Evolutionary conservation across 2,329 filamentous ascomycete genomes (phyloP).

Genomic region (Sporothrix brunneoviolacea): DNA sequence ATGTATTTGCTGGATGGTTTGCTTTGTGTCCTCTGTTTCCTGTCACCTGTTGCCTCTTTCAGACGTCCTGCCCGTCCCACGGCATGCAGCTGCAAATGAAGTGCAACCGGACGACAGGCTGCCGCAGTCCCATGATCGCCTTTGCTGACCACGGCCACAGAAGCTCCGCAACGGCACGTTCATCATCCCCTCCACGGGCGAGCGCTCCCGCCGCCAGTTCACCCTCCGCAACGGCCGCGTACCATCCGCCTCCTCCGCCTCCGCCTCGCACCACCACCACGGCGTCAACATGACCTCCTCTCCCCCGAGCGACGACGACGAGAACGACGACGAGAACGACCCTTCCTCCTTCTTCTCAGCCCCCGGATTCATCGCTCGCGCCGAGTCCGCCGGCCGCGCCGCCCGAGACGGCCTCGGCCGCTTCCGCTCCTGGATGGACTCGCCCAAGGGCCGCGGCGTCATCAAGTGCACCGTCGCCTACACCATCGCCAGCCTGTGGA

Average conservation of each 20-base stretch:
- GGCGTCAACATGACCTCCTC: background rate
- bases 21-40: background rate
- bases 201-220: constrained; percentile 73
- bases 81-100: background rate
- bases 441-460: constrained; percentile 69
- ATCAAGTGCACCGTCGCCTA: constrained; percentile 91
- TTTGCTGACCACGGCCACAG: too few relatives aligned
- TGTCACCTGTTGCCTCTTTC: background rate
- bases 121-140: background rate
- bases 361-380: constrained; percentile 20
- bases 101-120: background rate
- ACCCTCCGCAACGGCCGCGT: constrained; percentile 51
- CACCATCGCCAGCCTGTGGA: constrained; percentile 76
- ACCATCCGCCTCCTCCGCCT: constrained; percentile 25
- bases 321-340: constrained; percentile 28
- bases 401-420: constrained; percentile 18
- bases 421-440: constrained; percentile 56
- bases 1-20: constrained; percentile 18
- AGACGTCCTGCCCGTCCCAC: background rate
- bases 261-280: background rate
- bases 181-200: constrained; percentile 78
- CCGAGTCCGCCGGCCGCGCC: constrained; percentile 5
- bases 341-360: constrained; percentile 28
- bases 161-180: constrained; percentile 81
- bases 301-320: constrained; percentile 1